phyloP scores from a whole-genome alignment of 306 rosid genomes.

The Ceratonia siliqua region DNA sequence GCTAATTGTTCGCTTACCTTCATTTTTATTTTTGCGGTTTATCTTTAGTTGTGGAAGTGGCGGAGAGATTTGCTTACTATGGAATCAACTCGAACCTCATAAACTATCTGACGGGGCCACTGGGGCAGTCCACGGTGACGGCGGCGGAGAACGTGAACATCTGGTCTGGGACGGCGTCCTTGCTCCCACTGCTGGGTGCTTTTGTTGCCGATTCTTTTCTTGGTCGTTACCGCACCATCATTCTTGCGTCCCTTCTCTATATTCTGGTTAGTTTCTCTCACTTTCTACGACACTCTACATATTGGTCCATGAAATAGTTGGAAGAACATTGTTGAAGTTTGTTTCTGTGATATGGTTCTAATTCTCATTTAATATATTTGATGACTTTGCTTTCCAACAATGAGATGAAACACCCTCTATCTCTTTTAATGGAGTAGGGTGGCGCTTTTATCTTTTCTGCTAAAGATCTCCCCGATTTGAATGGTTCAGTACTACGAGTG shows the following conservation, averaged over 20 bases:
- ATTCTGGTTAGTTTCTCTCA: slow-evolving; percentile 39
- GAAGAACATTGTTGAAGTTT: not conserved
- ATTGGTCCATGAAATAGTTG: not conserved
- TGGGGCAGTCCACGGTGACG: slow-evolving; percentile 48
- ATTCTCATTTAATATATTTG: not conserved
- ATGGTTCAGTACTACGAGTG: too few relatives aligned
- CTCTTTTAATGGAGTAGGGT: too few relatives aligned
- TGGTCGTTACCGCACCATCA: slow-evolving; percentile 55
- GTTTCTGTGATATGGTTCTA: not conserved
- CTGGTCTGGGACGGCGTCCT: slow-evolving; percentile 50
- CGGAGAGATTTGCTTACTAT: slow-evolving; percentile 54
- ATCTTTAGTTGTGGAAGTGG: slow-evolving; percentile 41
- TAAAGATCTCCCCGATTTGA: too few relatives aligned
- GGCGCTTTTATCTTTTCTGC: too few relatives aligned
- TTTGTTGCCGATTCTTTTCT: slow-evolving; percentile 55
- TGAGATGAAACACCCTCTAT: not conserved
- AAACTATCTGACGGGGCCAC: slow-evolving; percentile 44
- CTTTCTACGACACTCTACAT: not conserved
- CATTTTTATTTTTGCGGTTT: not conserved
- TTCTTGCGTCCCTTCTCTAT: slow-evolving; percentile 45
- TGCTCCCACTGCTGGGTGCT: slow-evolving; percentile 54
- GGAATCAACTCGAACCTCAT: slow-evolving; percentile 52
- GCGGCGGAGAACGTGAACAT: slow-evolving; percentile 53
- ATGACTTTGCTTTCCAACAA: not conserved
- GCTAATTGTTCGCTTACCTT: not conserved